Percentiles rank a stretch among this genome's conserved stretches.
Evolutionary conservation across 2,329 filamentous ascomycete species (phyloP).

Genomic region (Aureobasidium sp.): DNA sequence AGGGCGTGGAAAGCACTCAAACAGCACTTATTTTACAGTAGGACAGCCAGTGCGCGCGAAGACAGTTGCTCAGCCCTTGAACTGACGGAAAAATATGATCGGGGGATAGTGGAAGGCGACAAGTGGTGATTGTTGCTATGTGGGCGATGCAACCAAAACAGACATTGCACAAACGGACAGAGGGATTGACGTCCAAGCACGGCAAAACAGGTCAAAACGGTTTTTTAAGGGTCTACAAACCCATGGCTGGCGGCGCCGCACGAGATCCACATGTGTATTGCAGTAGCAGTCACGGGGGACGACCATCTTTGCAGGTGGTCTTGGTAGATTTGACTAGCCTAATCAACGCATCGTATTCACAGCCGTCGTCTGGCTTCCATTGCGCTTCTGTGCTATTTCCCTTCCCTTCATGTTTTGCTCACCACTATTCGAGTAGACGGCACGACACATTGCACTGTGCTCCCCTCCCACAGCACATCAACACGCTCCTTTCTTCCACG

Average conservation of each 20-base stretch:
- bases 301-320: neutral
- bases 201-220: neutral
- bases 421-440: neutral
- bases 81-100: neutral
- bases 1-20: neutral
- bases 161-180: slow-evolving; percentile 7
- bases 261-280: neutral
- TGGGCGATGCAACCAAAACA: neutral
- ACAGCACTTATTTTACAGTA: neutral
- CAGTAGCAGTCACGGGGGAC: slow-evolving; percentile 2
- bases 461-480: neutral
- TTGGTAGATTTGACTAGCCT: slow-evolving; percentile 12
- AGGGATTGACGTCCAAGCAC: neutral
- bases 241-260: neutral
- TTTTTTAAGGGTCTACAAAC: slow-evolving; percentile 2
- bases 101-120: neutral
- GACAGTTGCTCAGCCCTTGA: neutral
- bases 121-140: slow-evolving; percentile 3
- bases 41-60: neutral
- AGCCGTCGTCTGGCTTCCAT: neutral
- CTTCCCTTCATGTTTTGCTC: neutral
- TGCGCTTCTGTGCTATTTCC: neutral
- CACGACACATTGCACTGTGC: neutral
- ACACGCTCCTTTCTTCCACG: slow-evolving; percentile 1
- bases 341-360: slow-evolving; percentile 12